These are phyloP conservation scores for Emericellopsis terricola DNA, from an alignment of 495 filamentous ascomycete genomes.

Conservation along the genomic window DNA sequence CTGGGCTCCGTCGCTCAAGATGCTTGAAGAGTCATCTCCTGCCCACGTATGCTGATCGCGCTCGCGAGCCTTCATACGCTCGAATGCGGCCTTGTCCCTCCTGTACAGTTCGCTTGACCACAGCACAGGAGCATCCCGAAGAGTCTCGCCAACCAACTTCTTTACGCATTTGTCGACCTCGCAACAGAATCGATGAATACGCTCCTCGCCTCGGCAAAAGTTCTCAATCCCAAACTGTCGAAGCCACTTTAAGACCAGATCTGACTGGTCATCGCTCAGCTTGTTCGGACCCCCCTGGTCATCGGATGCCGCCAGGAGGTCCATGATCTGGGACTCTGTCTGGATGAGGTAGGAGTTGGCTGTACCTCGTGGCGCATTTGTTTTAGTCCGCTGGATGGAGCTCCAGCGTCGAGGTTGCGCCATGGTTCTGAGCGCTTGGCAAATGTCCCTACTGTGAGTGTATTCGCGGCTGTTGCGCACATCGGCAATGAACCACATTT, in stretches of 20 bases:
- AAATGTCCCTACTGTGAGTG: conserved; percentile 75
- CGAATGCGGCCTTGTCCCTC: conserved; percentile 58
- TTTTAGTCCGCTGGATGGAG: conserved; percentile 33
- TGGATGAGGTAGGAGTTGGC: conserved; percentile 57
- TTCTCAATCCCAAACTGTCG: conserved; percentile 71
- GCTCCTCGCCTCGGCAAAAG: conserved; percentile 87
- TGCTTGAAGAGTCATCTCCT: conserved; percentile 32
- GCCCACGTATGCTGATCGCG: conserved; percentile 21
- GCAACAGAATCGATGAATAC: conserved; percentile 85
- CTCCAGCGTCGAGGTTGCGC: conserved; percentile 36
- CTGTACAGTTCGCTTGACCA: conserved; percentile 86
- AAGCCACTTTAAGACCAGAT: conserved; percentile 72
- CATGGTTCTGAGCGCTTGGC: conserved; percentile 85
- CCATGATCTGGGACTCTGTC: conserved; percentile 73
- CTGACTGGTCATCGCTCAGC: conserved; percentile 87
- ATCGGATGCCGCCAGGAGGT: conserved; percentile 63
- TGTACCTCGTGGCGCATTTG: conserved; percentile 36
- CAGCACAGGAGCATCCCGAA: conserved; percentile 73
- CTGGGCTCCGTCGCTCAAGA: conserved; percentile 31
- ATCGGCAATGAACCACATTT: conserved; percentile 99
- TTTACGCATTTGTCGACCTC: conserved; percentile 77
- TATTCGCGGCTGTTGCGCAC: conserved; percentile 83
- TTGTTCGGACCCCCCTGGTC: conserved; percentile 88
- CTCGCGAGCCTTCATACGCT: conserved; percentile 33
- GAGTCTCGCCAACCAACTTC: conserved; percentile 71